Evolutionary conservation across 2,329 filamentous ascomycete species (phyloP), one percentile per base, ranked within the genome.

Genomic region (Xylogone sp.): DNA sequence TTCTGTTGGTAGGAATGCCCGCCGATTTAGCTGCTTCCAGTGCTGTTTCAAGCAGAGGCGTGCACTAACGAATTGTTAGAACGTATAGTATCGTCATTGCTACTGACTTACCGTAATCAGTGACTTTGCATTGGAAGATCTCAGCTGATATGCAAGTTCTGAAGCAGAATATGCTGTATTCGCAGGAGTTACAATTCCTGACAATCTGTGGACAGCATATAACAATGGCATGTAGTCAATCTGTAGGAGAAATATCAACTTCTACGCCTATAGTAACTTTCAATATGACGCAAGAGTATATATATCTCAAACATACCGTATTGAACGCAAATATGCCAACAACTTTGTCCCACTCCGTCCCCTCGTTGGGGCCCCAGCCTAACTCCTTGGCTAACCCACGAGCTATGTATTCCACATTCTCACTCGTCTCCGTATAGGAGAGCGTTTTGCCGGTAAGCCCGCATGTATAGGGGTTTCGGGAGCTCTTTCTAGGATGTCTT

Each of bases 321-420:
- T 95, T 95, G 53, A 91, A 69, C n/a, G 86, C 85, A 70, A 89
- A 95, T 22, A 92, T 73, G 3, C 77, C 86, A 45, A 90, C 74
- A 21, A 92, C 87, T 67, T 91, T 90, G 62, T 94, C 88, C 86
- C 86, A 94, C 65, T 92, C 87, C 0, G 82, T 81, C 12, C 86
- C 88, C 51, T 82, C 68, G 58, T 88, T 85, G 7, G 86, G 82
- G 44, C 77, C 68, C 78, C 88, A 91, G 43, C 81, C 84, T 53
- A 94, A 77, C 56, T 88, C 82, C 65, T 87, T 84, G 42, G 80
- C 78, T 29, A 95, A 71, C 20, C 81, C 85, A 52, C 86, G 79
- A 16, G 89, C 79, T 20, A 94, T 75, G 49, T 73, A 75, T 22
- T 90, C 84, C 9, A 87, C 79, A 20, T 87, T 78, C 51, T 84